Evolutionary conservation across 371 early-diverging fungal species (phyloP), one percentile per base, ranked within the genome.

Genomic region (Nosema muscidifuracis): DNA sequence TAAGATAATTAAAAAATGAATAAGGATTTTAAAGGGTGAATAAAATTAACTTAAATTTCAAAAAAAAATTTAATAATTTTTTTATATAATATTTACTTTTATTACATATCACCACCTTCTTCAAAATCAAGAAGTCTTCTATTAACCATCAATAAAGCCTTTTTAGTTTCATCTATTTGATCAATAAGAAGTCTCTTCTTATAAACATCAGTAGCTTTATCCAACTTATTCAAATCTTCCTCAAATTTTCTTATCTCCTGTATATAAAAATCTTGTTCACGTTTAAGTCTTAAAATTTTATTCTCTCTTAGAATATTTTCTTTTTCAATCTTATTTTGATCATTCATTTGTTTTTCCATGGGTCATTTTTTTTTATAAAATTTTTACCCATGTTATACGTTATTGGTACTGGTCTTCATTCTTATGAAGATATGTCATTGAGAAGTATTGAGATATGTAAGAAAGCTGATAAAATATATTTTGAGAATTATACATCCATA

Each of bases 401-500:
- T 64, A 85, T 97, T 68, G 97, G 95, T 6, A 87, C 94, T 38
- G 99, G 99, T n/a, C 87, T 99, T 56, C 87, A 91, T 60, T 92
- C 94, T 82, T 94, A 93, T 74, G 87, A 87, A 68, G 85, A 83
- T 67, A 76, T 83, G 33, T 75, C 81, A 24, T 18, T 82, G 33
- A 71, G 69, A 31, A 72, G 62, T 16, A 87, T 96, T 18, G 91
- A 95, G 71, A 90, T 92, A 18, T 88, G 95, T 72, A 87, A 88
- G 81, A 80, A 85, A 4, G 89, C 92, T 77, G 88, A 90, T 67
- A 87, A 91, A 44, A 86, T 97, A 42, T 96, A 94, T 83, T 87
- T 96, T 50, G 99, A 99, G 82, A 89, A 89, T n/a, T 99, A 99
- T 87, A 99, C 99, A 13, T 89, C 90, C 61, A 92, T 94, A 51